Conservation (phyloP, 495 filamentous ascomycete genomes). For the Lophium mytilinum region DNA sequence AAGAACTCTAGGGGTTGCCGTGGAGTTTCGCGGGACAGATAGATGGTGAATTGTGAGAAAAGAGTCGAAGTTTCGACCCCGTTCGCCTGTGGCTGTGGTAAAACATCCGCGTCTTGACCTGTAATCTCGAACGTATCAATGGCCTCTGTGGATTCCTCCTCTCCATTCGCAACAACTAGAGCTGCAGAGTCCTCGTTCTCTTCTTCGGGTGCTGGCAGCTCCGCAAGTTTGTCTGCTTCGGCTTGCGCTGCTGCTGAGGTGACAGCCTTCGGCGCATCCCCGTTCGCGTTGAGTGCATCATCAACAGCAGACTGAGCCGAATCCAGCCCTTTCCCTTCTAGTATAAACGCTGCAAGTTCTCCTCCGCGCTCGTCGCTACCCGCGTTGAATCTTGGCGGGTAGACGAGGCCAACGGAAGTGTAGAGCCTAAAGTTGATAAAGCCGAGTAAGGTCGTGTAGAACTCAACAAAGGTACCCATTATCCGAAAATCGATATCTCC, state of each 20-base stretch:
- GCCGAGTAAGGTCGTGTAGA: constrained; percentile 90
- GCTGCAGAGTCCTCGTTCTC: constrained; percentile 23
- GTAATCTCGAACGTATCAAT: constrained; percentile 85
- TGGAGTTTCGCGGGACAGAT: constrained; percentile 87
- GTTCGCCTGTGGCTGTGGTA: constrained; percentile 66
- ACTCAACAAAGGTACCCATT: constrained; percentile 98
- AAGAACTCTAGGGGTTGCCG: constrained; percentile 88
- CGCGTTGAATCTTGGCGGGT: constrained; percentile 88
- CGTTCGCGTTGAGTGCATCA: constrained; percentile 23
- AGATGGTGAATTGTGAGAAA: constrained; percentile 83
- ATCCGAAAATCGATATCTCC: constrained; percentile 95
- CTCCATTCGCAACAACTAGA: constrained; percentile 37
- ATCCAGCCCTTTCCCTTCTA: constrained; percentile 62
- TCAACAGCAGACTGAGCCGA: neutral
- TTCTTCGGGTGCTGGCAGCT: constrained; percentile 31
- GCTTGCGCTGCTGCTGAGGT: constrained; percentile 29
- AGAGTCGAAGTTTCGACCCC: constrained; percentile 53
- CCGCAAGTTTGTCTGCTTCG: constrained; percentile 32
- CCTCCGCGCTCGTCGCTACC: constrained; percentile 79
- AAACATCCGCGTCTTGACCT: constrained; percentile 68
- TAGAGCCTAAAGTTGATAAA: constrained; percentile 95
- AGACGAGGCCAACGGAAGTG: constrained; percentile 80
- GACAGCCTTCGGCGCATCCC: neutral
- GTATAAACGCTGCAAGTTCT: constrained; percentile 82
- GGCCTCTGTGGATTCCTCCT: constrained; percentile 45